Evolutionary conservation across 139 green algal species (phyloP).

Genomic region (Coelastrella sp.): DNA sequence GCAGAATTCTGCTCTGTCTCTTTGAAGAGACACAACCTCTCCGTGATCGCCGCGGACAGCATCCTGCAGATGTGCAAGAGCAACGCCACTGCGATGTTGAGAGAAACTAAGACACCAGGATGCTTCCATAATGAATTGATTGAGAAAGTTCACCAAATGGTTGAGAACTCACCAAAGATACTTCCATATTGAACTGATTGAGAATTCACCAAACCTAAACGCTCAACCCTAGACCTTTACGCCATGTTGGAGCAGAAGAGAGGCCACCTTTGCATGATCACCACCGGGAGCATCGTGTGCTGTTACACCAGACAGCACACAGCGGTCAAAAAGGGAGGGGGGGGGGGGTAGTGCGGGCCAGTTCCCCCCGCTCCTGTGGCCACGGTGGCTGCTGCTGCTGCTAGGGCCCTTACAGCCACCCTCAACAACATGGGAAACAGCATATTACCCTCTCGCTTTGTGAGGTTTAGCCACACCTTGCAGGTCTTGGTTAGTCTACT

Average conservation of each 20-base stretch:
- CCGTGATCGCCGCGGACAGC: slow-evolving; percentile 87
- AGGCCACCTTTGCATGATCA: slow-evolving; percentile 83
- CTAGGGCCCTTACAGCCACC: background rate
- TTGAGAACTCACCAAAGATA: too few relatives aligned
- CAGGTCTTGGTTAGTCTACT: too few relatives aligned
- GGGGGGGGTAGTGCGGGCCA: too few relatives aligned
- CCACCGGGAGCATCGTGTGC: slow-evolving; percentile 86
- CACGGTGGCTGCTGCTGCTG: background rate
- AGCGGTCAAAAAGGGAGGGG: too few relatives aligned
- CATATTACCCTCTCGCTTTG: too few relatives aligned
- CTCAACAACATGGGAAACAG: too few relatives aligned
- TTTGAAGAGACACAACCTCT: slow-evolving; percentile 80
- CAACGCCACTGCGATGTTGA: background rate
- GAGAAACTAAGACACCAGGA: background rate
- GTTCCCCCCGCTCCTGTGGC: too few relatives aligned
- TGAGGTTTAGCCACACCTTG: too few relatives aligned
- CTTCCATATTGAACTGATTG: too few relatives aligned
- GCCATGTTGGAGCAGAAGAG: slow-evolving; percentile 82
- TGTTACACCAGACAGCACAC: background rate
- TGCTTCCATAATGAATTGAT: slow-evolving; percentile 46
- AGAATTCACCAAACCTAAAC: too few relatives aligned
- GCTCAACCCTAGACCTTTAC: slow-evolving; percentile 69
- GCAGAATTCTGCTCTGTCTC: too few relatives aligned
- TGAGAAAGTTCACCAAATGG: background rate
- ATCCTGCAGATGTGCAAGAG: slow-evolving; percentile 67